Evolutionary conservation across 2,329 filamentous ascomycete genomes (phyloP).

Genomic region (Penicillium sp.): DNA sequence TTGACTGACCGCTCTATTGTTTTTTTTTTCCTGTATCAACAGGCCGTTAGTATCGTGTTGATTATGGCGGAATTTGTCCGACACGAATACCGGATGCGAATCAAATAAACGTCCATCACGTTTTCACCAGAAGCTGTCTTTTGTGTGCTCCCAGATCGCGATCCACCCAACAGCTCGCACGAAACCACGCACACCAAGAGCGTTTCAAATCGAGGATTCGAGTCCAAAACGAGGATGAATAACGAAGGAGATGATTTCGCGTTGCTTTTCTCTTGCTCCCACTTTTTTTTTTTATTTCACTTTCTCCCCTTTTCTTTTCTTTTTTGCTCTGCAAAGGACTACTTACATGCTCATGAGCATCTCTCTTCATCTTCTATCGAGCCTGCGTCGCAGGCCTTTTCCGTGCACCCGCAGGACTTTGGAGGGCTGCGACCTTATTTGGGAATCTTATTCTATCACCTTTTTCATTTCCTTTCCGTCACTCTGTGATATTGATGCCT

Average conservation of each 20-base stretch:
- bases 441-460: too few species aligned
- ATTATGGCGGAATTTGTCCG: conserved; percentile 17
- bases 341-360: too few species aligned
- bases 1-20: background rate
- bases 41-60: conserved; percentile 18
- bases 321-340: too few species aligned
- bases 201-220: too few species aligned
- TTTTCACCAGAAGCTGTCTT: too few species aligned
- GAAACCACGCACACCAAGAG: too few species aligned
- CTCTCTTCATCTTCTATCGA: background rate
- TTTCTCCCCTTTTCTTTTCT: background rate
- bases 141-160: too few species aligned
- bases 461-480: background rate
- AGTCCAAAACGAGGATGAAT: too few species aligned
- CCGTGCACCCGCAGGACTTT: background rate
- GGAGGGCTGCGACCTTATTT: too few species aligned
- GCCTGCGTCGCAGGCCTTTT: background rate
- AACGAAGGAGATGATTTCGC: too few species aligned
- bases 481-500: too few species aligned
- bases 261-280: background rate
- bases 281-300: background rate
- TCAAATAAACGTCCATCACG: background rate
- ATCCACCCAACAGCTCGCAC: too few species aligned
- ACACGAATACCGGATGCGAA: conserved; percentile 10
- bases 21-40: background rate